Conservation (phyloP, 305 asterid species). For the Plantago lanceolata region DNA sequence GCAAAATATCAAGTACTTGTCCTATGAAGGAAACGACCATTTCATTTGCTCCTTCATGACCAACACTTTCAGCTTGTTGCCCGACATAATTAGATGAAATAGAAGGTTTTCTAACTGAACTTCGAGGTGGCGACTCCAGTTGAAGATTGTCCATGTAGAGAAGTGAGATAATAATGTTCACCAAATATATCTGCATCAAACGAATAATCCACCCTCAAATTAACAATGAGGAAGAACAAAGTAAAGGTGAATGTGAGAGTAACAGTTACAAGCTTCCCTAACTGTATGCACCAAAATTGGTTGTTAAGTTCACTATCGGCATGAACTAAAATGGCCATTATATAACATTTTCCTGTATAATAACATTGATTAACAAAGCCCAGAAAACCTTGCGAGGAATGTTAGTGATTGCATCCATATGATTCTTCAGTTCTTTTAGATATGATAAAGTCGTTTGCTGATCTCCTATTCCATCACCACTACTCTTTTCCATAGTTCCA, state of each 20-base stretch:
- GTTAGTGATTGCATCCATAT: slow-evolving; percentile 75
- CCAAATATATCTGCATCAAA: slow-evolving; percentile 80
- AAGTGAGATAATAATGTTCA: slow-evolving; percentile 77
- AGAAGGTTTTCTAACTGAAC: slow-evolving; percentile 45
- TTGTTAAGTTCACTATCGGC: slow-evolving; percentile 11
- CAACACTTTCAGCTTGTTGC: slow-evolving; percentile 42
- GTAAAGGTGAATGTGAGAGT: slow-evolving; percentile 13
- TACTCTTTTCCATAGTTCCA: slow-evolving; percentile 73
- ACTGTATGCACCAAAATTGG: slow-evolving; percentile 21
- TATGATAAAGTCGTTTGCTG: slow-evolving; percentile 41
- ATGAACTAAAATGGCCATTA: slow-evolving; percentile 7
- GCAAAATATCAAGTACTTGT: slow-evolving; percentile 66
- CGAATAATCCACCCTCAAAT: slow-evolving; percentile 24
- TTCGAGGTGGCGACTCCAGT: slow-evolving; percentile 45
- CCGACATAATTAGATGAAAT: slow-evolving; percentile 38
- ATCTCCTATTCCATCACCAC: slow-evolving; percentile 48
- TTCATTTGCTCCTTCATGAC: slow-evolving; percentile 64
- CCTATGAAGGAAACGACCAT: slow-evolving; percentile 72
- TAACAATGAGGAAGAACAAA: slow-evolving; percentile 25
- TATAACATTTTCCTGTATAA: slow-evolving; percentile 22
- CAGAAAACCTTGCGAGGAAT: slow-evolving; percentile 78
- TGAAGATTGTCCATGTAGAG: slow-evolving; percentile 80
- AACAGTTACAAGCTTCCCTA: slow-evolving; percentile 1
- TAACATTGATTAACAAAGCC: slow-evolving; percentile 25
- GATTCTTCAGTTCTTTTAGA: slow-evolving; percentile 79